A percentile compares a stretch with the other conserved stretches of the same genome.
Evolutionary conservation across 2,329 filamentous ascomycete species (phyloP).

Genomic region (Penicillium hordei): DNA sequence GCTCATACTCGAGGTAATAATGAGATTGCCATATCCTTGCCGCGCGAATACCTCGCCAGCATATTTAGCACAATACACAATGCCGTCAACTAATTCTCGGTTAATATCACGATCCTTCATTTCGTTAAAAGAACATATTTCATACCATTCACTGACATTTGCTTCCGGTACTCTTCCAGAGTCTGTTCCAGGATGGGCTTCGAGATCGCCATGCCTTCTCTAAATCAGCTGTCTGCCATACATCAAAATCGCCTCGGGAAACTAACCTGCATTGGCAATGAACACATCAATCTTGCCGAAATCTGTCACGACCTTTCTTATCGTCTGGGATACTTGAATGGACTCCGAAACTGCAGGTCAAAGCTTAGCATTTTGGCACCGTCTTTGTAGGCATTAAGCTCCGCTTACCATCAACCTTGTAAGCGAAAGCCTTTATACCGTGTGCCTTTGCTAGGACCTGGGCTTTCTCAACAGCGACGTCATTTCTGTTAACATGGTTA

Average conservation of each 20-base stretch:
- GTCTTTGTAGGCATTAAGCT: background rate
- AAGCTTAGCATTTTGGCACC: background rate
- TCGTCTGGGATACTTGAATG: slow-evolving; percentile 35
- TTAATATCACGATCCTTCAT: background rate
- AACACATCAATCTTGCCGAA: slow-evolving; percentile 48
- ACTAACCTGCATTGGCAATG: slow-evolving; percentile 45
- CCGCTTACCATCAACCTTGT: slow-evolving; percentile 44
- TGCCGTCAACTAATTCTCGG: slow-evolving; percentile 44
- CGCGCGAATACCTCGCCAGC: slow-evolving; percentile 46
- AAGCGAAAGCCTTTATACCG: slow-evolving; percentile 42
- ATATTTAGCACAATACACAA: slow-evolving; percentile 48
- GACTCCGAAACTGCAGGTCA: slow-evolving; percentile 42
- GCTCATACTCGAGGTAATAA: slow-evolving; percentile 55
- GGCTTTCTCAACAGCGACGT: slow-evolving; percentile 39
- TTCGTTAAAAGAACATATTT: slow-evolving; percentile 4
- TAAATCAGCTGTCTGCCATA: slow-evolving; percentile 3
- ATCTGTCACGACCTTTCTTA: slow-evolving; percentile 39
- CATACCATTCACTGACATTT: slow-evolving; percentile 57
- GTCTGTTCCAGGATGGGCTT: slow-evolving; percentile 57
- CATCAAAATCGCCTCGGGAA: background rate
- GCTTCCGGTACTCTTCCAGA: slow-evolving; percentile 52
- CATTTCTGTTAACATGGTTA: slow-evolving; percentile 24
- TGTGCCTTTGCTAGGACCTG: slow-evolving; percentile 36
- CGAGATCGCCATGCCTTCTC: slow-evolving; percentile 52
- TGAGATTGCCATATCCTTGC: slow-evolving; percentile 46